Evolutionary conservation across 305 asterid species (phyloP), one percentile per base, ranked within the genome.

Genomic region (Vinca major): DNA sequence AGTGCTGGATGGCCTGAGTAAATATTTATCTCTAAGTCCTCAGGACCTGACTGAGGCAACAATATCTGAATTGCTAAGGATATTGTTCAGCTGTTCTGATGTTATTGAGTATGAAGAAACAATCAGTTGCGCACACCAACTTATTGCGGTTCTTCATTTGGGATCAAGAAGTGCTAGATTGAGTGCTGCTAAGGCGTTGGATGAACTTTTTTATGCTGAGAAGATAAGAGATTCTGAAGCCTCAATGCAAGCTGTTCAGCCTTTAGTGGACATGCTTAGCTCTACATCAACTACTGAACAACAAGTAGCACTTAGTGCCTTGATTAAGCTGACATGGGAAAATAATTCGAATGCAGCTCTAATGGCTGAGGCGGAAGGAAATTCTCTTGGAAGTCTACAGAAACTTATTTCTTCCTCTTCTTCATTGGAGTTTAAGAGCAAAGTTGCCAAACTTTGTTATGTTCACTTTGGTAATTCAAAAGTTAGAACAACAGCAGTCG

Each of bases 121-220:
- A 75, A 70, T 82, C 61, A 86, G 88, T 79, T 89, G 96, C 81
- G 70, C 87, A 73, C 67, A 62, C 70, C 97, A 92, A 73, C 91
- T 92, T 71, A 75, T 92, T 44, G 96, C 96, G n/a, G 94, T 90
- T 83, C 95, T 92, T 75, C 97, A 80, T 69, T 84, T 90, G 91
- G 98, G 98, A 62, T 86, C 96, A 43, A 88, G 95, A 78, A 82
- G 73, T 49, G 89, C 97, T 45, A 84, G 96, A 73, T 72, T 88
- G 67, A 89, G 95, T 73, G 86, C 98, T 70, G 91, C 88, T 68
- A 80, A 83, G 78, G 96, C 98, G 57, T 81, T 92, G 55, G 75
- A 65, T 68, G 89, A 85, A 71, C 92, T 92, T 45, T 92, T 92
- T 68, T 78, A 80, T 78, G 86, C 89, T 16, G 91, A 84, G 75